Base-by-base conservation (phyloP, 495 filamentous ascomycete species). In the Penicillium goetzii region DNA sequence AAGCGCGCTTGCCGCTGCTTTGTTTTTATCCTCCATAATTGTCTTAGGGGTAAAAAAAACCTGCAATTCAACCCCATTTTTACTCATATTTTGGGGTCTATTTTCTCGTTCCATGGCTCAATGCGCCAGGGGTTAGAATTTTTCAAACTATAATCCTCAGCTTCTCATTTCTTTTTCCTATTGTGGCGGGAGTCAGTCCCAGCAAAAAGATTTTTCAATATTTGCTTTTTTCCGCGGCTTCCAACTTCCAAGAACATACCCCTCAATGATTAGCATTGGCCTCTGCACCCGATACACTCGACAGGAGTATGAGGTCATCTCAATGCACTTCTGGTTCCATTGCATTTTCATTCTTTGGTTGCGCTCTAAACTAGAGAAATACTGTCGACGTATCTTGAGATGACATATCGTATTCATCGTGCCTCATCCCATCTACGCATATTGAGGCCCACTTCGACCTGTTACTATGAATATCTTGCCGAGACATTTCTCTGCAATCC, bases 1-100 rank as follows among this genome's bases (percentile, higher is more conserved):
- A 74, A 75, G 78, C 78, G 78, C 78, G 78, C 68, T 79, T 80
- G 76, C 78, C 78, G 78, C 77, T 66, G 59, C 50, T 67, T 57
- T 43, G 36, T 41, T 23, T 11, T 41, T 7, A 43, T 53, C 21
- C 52, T 55, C 52, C 52, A 55, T 36, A 9, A 25, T 26, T 30
- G 9, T 12, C 21, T 23, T 11, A 12, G 19, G 9, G 10, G 21
- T 21, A 11, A 47, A 25, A 47, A 47, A 14, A 11, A 41, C 3
- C 43, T 11, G 43, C 43, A 47, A 47, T 25, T 47, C 8, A 23
- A 23, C 43, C 43, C 41, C 43, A 12, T 4, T 47, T 47, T 47
- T 9, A 19, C 9, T 47, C 43, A 4, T 0, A 4, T 23, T 25
- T 47, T 25, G 15, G 19, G 50, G 25, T 11, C n/a, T 53, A 19